Conservation (phyloP, 2,329 filamentous ascomycete species). For the Ciborinia camelliae region DNA sequence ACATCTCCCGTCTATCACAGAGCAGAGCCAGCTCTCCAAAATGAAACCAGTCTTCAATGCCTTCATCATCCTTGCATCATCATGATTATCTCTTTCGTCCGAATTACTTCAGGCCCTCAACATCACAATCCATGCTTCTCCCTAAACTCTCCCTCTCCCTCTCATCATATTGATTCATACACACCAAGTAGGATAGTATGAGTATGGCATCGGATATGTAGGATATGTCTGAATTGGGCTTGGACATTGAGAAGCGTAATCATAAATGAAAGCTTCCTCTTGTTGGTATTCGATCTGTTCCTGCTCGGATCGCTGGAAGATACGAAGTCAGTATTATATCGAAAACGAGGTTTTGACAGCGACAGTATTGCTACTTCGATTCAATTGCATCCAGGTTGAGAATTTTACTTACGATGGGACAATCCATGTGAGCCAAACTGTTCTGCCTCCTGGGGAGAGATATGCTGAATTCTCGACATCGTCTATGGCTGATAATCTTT, state of each 20-base stretch:
- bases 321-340: conserved; percentile 6
- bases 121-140: no score
- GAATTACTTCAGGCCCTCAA: neutral
- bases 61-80: neutral
- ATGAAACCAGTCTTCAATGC: neutral
- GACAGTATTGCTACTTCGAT: neutral
- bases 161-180: no score
- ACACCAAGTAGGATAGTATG: conserved; percentile 14
- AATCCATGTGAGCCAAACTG: conserved; percentile 14
- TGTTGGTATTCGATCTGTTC: conserved; percentile 2
- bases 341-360: neutral
- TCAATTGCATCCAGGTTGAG: neutral
- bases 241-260: neutral
- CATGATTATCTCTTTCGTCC: neutral
- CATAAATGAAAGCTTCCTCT: conserved; percentile 8
- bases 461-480: conserved; percentile 13
- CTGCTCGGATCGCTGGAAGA: neutral
- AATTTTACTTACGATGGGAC: conserved; percentile 12
- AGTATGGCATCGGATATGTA: neutral
- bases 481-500: conserved; percentile 14
- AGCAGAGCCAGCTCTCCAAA: neutral
- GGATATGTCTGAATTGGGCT: neutral
- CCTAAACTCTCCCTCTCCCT: neutral
- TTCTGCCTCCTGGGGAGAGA: conserved; percentile 10
- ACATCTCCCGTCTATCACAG: neutral